Percentiles rank a stretch among this genome's conserved stretches.
phyloP scores from a whole-genome alignment of 371 early-diverging fungal species.

The Mortierella sp. region DNA sequence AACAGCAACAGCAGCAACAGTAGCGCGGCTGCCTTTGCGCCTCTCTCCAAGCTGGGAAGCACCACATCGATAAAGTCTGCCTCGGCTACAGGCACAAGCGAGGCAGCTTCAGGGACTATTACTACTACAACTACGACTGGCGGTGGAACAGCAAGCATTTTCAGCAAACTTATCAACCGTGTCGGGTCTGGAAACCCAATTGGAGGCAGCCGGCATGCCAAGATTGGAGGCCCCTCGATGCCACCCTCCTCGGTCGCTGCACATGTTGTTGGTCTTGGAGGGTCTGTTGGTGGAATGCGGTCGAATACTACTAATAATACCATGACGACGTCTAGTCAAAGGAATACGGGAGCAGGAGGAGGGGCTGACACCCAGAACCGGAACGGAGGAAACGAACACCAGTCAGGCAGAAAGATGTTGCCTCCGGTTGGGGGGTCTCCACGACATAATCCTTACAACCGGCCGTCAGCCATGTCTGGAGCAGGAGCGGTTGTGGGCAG shows the following conservation, averaged over 20 bases:
- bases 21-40: no score
- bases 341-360: neutral
- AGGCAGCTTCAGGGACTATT: neutral
- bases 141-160: slow-evolving; percentile 27
- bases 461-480: slow-evolving; percentile 29
- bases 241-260: slow-evolving; percentile 45
- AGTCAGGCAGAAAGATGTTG: slow-evolving; percentile 35
- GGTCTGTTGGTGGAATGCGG: slow-evolving; percentile 28
- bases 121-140: neutral
- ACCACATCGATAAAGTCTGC: neutral
- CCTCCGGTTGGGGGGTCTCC: slow-evolving; percentile 44
- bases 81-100: neutral
- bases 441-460: slow-evolving; percentile 37
- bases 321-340: neutral
- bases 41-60: slow-evolving; percentile 7
- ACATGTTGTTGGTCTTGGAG: slow-evolving; percentile 40
- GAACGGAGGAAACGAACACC: neutral
- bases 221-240: slow-evolving; percentile 32
- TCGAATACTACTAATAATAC: slow-evolving; percentile 11
- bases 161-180: slow-evolving; percentile 45
- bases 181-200: slow-evolving; percentile 52
- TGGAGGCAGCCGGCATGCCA: slow-evolving; percentile 48
- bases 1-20: neutral
- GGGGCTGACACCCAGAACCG: slow-evolving; percentile 4
- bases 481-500: slow-evolving; percentile 4